Base-by-base conservation (phyloP, 2,329 filamentous ascomycete species). In the Penicillium sp. region DNA sequence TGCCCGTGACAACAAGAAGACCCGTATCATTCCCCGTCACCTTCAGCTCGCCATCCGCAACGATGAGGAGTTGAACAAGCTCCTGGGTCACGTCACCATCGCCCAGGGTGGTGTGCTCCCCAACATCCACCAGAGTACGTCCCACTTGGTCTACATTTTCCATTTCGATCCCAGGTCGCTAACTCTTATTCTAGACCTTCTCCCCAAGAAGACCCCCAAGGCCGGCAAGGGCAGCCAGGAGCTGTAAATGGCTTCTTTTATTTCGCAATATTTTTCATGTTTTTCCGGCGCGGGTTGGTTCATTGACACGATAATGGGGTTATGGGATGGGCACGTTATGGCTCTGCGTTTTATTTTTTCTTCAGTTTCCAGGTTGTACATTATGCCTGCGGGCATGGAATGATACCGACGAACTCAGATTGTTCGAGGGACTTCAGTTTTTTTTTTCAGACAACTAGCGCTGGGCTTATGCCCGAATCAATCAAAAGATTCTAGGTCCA, bases 1-100 rank as follows among this genome's bases (percentile, higher is more conserved):
- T 66, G 93, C 93, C 57, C 91, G 93, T 65, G 93, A 98, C 79
- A 96, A 97, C 85, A 98, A 98, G 88, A 97, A 97, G 87, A 98
- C 91, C 58, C 90, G 93, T 86, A 98, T 98, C 78, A 98, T 97
- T 53, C 93, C 93, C 59, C 89, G 93, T 75, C 93, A 98, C 76
- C 84, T 98, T 39, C 93, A 98, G 80, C 89, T 98, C 64, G 93
- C 93, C 76, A 98, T 98, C 79, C 86, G 93, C 69, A 96, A 96
- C 78, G 91, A 97, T 74, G 91, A 97, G 82, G 93, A 98, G 77
- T 75, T 97, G 87, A 96, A 97, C 87, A 97, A 95, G 83, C 85
- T 95, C 55, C 81, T 95, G 58, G 90, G 90, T 49, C 89, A 95
- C 72, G 89, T 95, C 75, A 96, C 89, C 71, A 95, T 95, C 66